A percentile compares a stretch with the other conserved stretches of the same genome.
Conservation (phyloP, 2,329 filamentous ascomycete genomes). For the Furcasterigmium sp. region DNA sequence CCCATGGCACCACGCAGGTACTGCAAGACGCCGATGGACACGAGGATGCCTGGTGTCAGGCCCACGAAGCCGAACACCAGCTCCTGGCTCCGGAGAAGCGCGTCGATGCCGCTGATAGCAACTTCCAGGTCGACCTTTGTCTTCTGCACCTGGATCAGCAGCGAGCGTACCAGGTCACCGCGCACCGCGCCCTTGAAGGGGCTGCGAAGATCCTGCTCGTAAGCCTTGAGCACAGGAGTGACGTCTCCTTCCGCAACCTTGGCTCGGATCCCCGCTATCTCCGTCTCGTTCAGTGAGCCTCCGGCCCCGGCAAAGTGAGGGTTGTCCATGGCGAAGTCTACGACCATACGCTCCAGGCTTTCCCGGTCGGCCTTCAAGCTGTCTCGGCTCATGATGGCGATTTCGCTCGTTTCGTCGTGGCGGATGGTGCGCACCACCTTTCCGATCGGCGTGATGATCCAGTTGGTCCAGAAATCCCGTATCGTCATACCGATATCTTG, state of each 20-base stretch:
- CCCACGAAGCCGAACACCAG: conserved; percentile 97
- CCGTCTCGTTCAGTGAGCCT: conserved; percentile 53
- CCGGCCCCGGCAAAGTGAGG: conserved; percentile 50
- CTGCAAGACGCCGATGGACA: conserved; percentile 67
- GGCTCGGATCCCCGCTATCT: conserved; percentile 68
- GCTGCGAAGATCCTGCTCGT: conserved; percentile 79
- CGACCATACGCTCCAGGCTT: conserved; percentile 94
- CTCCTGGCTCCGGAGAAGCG: conserved; percentile 91
- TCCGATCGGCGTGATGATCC: conserved; percentile 81
- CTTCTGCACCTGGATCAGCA: conserved; percentile 96
- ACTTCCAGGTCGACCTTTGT: conserved; percentile 98
- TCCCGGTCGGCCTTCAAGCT: conserved; percentile 86
- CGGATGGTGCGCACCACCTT: conserved; percentile 88
- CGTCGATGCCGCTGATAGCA: conserved; percentile 92
- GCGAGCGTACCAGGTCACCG: conserved; percentile 82
- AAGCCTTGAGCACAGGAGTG: conserved; percentile 84
- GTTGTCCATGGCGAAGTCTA: conserved; percentile 88
- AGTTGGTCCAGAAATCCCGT: conserved; percentile 92
- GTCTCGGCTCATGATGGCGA: conserved; percentile 93
- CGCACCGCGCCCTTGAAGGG: conserved; percentile 78
- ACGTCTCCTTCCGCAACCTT: conserved; percentile 90
- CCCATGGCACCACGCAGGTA: conserved; percentile 69
- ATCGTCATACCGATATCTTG: conserved; percentile 71
- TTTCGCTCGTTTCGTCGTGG: conserved; percentile 87
- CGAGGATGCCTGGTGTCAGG: conserved; percentile 85